These are phyloP conservation scores for Crithidia bombi DNA, from an alignment of 208 protist genomes.

Conservation along the genomic window DNA sequence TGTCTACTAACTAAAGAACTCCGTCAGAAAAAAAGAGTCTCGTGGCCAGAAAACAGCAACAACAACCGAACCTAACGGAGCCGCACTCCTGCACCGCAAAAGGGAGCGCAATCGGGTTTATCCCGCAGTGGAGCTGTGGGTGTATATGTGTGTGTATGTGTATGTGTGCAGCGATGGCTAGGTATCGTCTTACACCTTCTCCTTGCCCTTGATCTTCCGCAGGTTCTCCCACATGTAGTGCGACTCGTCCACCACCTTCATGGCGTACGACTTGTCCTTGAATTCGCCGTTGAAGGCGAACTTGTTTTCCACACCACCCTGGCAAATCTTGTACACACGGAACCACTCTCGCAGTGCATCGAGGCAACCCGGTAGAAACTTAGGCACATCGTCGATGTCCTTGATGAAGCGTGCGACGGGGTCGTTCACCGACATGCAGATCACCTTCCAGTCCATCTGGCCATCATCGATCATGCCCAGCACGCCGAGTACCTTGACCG, in stretches of 20 bases:
- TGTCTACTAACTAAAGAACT: not conserved
- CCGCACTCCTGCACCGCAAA: too few species aligned
- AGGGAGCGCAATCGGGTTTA: too few species aligned
- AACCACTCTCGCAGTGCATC: conserved; percentile 91
- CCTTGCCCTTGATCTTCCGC: conserved; percentile 85
- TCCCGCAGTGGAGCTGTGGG: too few species aligned
- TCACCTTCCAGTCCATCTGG: conserved; percentile 96
- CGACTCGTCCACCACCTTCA: conserved; percentile 90
- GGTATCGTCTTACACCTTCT: conserved; percentile 71
- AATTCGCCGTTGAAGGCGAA: conserved; percentile 92
- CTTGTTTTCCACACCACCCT: conserved; percentile 92
- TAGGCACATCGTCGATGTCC: conserved; percentile 89
- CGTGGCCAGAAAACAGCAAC: not conserved
- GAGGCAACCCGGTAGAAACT: conserved; percentile 89
- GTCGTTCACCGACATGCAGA: conserved; percentile 92
- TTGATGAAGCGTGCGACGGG: conserved; percentile 89
- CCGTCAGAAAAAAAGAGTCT: conserved; percentile 8
- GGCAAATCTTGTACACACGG: conserved; percentile 93
- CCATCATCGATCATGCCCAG: conserved; percentile 95
- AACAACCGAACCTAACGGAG: too few species aligned
- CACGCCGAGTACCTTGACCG: conserved; percentile 91
- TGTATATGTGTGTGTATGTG: too few species aligned
- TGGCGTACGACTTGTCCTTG: conserved; percentile 85
- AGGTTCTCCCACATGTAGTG: conserved; percentile 94
- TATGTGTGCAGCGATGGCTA: too few species aligned